Base-by-base conservation (phyloP, 495 filamentous ascomycete species). In the Trichoderma asperelloides region DNA sequence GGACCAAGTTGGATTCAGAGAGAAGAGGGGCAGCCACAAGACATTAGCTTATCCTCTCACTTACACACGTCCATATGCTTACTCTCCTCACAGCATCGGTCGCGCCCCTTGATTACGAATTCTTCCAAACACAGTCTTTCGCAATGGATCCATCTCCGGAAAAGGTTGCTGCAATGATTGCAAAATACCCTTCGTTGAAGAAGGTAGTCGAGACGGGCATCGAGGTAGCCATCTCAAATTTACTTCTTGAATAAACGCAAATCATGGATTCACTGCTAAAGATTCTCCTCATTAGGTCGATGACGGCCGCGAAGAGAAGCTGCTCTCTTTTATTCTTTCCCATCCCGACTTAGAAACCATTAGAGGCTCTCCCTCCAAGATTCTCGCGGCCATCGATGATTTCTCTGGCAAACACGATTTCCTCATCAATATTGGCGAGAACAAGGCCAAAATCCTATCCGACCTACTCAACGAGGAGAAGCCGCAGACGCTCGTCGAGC, bases 401-500 rank as follows among this genome's bases (percentile, higher is more conserved):
- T 96, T 84, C 74, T 88, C 80, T 28, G 77, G 80, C 13, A 86
- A 83, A 1, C 77, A 85, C 62, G 86, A 84, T 33, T 89, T 90
- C 66, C 81, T 95, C 62, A 93, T 93, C 87, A 94, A 91, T 66
- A 83, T 96, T 39, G 91, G 91, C 21, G 80, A 85, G 57, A 75
- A 84, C 65, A 96, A 96, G 71, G 90, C 89, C 55, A 79, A 79
- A 49, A 84, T 91, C 27, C 82, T 94, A 21, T 80, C 79, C 0
- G 77, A 88, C 37, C 72, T 91, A 9, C 92, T 95, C 67, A 74
- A 75, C 13, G 77, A 88, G 66, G 71, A 82, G 62, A 89, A 87
- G 72, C 91, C 91, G 0, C 69, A 83, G 63, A 65, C 62, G 2
- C 33, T 21, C 30, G 84, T 95, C 62, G 91, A 96, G 74, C 83